Evolutionary conservation across 768 basidiomycete genomes (phyloP).

Genomic region (Sporobolomyces pararoseus): DNA sequence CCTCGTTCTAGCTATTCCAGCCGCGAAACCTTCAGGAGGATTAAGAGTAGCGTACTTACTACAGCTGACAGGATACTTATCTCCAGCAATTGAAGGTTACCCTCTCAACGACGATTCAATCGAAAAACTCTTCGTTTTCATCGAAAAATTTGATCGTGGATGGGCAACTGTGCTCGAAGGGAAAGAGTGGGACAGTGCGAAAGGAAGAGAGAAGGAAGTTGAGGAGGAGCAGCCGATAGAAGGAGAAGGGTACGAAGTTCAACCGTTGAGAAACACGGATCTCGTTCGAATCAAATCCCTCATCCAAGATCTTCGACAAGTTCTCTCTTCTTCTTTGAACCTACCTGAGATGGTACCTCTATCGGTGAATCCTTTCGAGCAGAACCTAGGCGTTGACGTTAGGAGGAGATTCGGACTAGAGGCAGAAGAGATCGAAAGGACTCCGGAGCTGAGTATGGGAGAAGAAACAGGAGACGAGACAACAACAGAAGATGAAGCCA

Average conservation of each 20-base stretch:
- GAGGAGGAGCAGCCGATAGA: too few relatives aligned
- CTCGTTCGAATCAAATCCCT: conserved; percentile 24
- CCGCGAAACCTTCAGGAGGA: conserved; percentile 19
- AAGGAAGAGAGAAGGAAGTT: neutral
- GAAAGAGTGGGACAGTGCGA: conserved; percentile 15
- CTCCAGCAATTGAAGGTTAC: conserved; percentile 29
- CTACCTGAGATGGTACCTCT: conserved; percentile 25
- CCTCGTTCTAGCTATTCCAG: conserved; percentile 33
- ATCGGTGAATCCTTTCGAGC: conserved; percentile 24
- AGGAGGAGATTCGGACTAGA: neutral
- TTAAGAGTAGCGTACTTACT: conserved; percentile 31
- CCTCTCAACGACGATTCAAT: conserved; percentile 7
- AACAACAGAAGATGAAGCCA: conserved; percentile 20
- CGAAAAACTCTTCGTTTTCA: neutral
- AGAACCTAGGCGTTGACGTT: neutral
- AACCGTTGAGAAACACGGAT: conserved; percentile 27
- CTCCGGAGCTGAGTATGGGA: neutral
- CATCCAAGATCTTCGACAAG: conserved; percentile 5
- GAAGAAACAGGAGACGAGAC: conserved; percentile 10
- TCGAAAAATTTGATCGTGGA: neutral
- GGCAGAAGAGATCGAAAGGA: too few relatives aligned
- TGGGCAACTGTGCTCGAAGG: conserved; percentile 28
- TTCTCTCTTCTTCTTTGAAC: conserved; percentile 16
- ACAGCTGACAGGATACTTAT: conserved; percentile 23
- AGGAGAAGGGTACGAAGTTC: neutral